Base-by-base conservation (phyloP, 2,329 filamentous ascomycete genomes). In the Sporothrix humicola region DNA sequence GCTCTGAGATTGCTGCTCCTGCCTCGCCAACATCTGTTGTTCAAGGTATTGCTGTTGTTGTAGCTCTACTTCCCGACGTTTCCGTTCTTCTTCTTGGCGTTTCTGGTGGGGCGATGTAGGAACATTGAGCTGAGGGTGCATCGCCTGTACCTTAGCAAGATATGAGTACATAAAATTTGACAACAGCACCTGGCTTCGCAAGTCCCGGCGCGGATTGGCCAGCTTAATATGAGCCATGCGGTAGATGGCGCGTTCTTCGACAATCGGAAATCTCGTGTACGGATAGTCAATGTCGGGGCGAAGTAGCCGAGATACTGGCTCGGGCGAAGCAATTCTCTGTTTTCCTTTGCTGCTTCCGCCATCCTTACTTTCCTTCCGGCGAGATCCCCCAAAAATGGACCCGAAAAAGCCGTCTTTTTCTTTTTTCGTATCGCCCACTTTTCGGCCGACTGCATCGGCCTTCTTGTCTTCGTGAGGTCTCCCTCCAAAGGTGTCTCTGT, bases 151-250 rank as follows among this genome's bases (percentile, higher is more conserved):
- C 82, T 98, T 99, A 75, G 96, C 96, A 76, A 99, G 88, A 81
- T 99, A 99, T 73, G 94, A 96, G 84, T 99, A 99, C 96, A 99
- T 99, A 83, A 99, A 99, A 82, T 99, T 99, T 83, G 95, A 98
- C 77, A 99, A 88, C 74, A 99, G 86, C 26, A 99, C 96, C 82
- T 99, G 96, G 74, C 95, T 98, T 80, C 97, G 92, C 70, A 99
- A 84, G 56, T 95, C 93, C 73, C 96, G 91, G 61, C 95, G 91
- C 52, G 96, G 96, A 80, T 99, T 98, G n/a, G 96, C 96, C 75
- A 99, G 89, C 82, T 99, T 99, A 83, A 98, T 97, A 81, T 99
- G 96, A 20, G 96, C 96, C 93, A 99, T 97, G 75, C 96, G 90
- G 82, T 99, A 99, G 74, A 99, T 99, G 23, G 96, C 96, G 74